Conservation (phyloP, 805 yeast genomes). For the Starmerella sp. region DNA sequence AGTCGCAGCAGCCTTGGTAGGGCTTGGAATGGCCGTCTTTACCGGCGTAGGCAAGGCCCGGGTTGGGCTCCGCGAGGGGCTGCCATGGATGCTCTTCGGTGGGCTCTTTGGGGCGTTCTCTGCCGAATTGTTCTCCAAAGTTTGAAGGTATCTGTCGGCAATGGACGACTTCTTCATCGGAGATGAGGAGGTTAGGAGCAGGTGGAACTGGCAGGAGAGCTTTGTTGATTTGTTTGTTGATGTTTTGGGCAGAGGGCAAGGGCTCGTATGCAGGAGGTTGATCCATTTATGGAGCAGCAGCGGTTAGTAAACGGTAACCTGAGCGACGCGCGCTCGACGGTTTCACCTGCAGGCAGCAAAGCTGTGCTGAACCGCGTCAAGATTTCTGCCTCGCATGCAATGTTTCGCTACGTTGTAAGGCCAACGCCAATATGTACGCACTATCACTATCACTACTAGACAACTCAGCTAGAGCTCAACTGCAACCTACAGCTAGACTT, state of each 20-base stretch:
- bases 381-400: no score
- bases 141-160: slow-evolving; percentile 23
- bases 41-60: neutral
- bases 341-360: no score
- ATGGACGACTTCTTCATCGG: slow-evolving; percentile 15
- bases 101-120: slow-evolving; percentile 23
- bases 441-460: no score
- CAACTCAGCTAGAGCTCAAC: no score
- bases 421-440: no score
- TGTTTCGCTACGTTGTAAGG: no score
- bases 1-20: neutral
- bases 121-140: slow-evolving; percentile 19
- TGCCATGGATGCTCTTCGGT: slow-evolving; percentile 25
- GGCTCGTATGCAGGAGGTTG: neutral
- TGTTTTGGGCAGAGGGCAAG: slow-evolving; percentile 5
- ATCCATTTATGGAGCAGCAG: neutral
- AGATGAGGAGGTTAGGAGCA: neutral
- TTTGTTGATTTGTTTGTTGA: slow-evolving; percentile 1
- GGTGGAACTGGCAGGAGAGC: neutral
- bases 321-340: neutral
- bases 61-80: slow-evolving; percentile 1
- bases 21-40: neutral
- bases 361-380: no score
- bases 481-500: no score
- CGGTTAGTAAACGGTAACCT: neutral